phyloP scores from a whole-genome alignment of 345 rosid genomes.

The Geranium rotundifolium region DNA sequence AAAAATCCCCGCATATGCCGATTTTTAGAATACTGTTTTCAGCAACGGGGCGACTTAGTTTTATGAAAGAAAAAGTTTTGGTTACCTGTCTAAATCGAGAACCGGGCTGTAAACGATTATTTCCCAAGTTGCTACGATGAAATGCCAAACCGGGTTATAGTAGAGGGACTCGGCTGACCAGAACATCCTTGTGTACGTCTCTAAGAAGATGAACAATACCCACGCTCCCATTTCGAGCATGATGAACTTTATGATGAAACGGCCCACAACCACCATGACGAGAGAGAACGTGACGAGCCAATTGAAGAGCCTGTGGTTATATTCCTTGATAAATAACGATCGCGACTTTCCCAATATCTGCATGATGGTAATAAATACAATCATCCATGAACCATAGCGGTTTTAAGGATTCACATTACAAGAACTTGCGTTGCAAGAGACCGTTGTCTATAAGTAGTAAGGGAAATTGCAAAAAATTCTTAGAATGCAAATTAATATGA shows the following conservation, averaged over 20 bases:
- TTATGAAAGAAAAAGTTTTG: neutral
- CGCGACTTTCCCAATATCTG: slow-evolving; percentile 90
- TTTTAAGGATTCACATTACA: no score
- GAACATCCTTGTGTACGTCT: slow-evolving; percentile 92
- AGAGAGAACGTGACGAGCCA: slow-evolving; percentile 96
- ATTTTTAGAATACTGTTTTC: no score
- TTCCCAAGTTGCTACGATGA: slow-evolving; percentile 85
- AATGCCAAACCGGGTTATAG: slow-evolving; percentile 92
- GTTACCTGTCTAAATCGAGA: slow-evolving; percentile 91
- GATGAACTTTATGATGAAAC: slow-evolving; percentile 81
- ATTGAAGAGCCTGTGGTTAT: slow-evolving; percentile 89
- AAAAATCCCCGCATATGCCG: no score
- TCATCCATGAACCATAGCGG: no score
- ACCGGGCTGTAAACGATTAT: slow-evolving; percentile 81
- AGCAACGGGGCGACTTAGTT: no score
- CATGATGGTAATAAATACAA: no score
- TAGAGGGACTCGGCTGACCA: slow-evolving; percentile 95
- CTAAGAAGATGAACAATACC: slow-evolving; percentile 90
- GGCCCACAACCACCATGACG: slow-evolving; percentile 85
- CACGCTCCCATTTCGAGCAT: slow-evolving; percentile 89
- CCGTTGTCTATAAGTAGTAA: no score
- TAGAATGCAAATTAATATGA: no score
- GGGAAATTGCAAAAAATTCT: no score
- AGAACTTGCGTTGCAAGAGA: no score
- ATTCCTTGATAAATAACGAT: slow-evolving; percentile 79